These are phyloP conservation scores for Argentina anserina DNA, from an alignment of 306 rosid genomes.

Conservation along the genomic window DNA sequence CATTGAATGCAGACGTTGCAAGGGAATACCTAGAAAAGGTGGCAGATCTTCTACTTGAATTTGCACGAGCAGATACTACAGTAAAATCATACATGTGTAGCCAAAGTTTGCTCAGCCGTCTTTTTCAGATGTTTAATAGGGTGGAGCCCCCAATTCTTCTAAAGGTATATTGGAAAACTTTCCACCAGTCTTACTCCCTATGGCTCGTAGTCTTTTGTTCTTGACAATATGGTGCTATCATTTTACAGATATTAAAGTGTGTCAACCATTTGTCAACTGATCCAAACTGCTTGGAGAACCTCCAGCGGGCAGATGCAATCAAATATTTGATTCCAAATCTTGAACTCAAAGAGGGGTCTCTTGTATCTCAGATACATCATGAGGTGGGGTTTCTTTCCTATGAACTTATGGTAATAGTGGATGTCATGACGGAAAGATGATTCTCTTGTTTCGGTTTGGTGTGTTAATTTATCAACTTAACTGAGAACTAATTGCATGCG, in stretches of 20 bases:
- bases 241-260: conserved; percentile 77
- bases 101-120: conserved; percentile 98
- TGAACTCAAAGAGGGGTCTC: conserved; percentile 93
- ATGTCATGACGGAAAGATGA: background rate
- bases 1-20: conserved; percentile 90
- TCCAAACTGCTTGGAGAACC: conserved; percentile 99
- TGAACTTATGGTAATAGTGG: conserved; percentile 11
- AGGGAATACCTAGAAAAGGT: conserved; percentile 94
- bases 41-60: conserved; percentile 97
- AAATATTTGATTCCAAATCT: conserved; percentile 96
- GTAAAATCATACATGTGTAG: conserved; percentile 93
- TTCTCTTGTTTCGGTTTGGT: background rate
- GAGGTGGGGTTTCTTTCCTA: conserved; percentile 53
- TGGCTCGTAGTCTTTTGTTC: conserved; percentile 12
- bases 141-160: conserved; percentile 94
- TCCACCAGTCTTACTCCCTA: background rate
- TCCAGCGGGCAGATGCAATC: conserved; percentile 98
- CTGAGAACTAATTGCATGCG: conserved; percentile 21
- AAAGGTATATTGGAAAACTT: conserved; percentile 50
- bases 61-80: conserved; percentile 93
- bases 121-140: conserved; percentile 97
- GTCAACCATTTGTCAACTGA: conserved; percentile 92
- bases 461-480: background rate
- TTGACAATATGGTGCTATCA: conserved; percentile 26
- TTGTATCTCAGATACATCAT: conserved; percentile 87